Evolutionary conservation across 23 red algal genomes (phyloP), one percentile per base, ranked within the genome.

Genomic region (Gracilariopsis chorda): DNA sequence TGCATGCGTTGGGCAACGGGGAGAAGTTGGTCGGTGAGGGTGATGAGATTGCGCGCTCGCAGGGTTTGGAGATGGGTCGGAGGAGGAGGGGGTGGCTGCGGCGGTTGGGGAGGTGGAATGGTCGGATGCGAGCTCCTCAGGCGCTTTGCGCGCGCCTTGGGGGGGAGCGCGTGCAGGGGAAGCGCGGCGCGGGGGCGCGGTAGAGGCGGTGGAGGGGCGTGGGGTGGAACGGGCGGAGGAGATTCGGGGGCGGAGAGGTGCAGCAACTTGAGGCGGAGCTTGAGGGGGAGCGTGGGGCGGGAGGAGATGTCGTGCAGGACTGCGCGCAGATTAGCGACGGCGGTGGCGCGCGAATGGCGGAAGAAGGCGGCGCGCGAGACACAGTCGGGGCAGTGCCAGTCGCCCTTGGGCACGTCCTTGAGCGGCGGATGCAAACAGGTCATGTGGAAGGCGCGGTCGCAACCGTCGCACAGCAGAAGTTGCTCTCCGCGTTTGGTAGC

Each of bases 221-320:
- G 9, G 29, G 24, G 67, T 11, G 36, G 12, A 11, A 10, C 34
- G 20, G 23, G 16, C 7, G 59, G 36, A 4, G 53, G 7, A 21
- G 23, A 37, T 28, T 0, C 2, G 1, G 53, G 23, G 0, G 82
- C 58, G 43, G 19, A 65, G 13, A 86, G 82, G 44, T 86, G 44
- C 32, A 86, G 45, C 44, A 69, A 39, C 62, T 86, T 86, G 46
- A 86, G 19, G 41, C 58, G 62, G 1, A 86, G 62, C 46, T 86
- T 86, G 46, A 48, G 82, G 35, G 82, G 82, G n/a, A 86, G 82
- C 4, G 37, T n/a, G 0, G 82, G 82, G 20, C 46, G 55, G 56
- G 42, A n/a, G 60, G 19, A 13, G 36, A 86, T 46, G 82, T 86
- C 40, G 5, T 39, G n/a, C 30, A 53, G 19, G 43, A 86, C 58